A percentile compares a stretch with the other conserved stretches of the same genome.
phyloP scores from a whole-genome alignment of 495 filamentous ascomycete species.

The Neohortaea acidophila region DNA sequence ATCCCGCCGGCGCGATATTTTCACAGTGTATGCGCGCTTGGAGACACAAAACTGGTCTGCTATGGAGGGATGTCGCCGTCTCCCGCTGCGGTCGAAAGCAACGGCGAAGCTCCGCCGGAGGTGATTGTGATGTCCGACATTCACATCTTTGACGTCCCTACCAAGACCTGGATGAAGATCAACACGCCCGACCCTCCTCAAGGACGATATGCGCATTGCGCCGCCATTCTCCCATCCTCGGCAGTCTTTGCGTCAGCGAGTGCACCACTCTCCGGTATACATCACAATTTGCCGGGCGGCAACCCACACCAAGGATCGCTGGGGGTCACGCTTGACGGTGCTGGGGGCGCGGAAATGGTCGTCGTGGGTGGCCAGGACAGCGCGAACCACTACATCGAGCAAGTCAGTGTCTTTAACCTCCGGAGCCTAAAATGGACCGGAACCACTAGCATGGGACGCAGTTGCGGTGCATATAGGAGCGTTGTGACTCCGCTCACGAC shows the following conservation, averaged over 20 bases:
- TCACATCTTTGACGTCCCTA: constrained; percentile 83
- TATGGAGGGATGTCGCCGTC: constrained; percentile 96
- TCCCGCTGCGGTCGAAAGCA: constrained; percentile 25
- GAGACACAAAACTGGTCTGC: constrained; percentile 90
- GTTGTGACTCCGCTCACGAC: constrained; percentile 73
- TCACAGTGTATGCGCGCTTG: constrained; percentile 82
- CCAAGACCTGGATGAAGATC: constrained; percentile 72
- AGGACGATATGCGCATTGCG: constrained; percentile 92
- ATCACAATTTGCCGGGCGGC: constrained; percentile 67
- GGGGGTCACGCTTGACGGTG: constrained; percentile 75
- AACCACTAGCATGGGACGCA: constrained; percentile 66
- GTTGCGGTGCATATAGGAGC: constrained; percentile 89
- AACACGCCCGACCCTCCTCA: constrained; percentile 60
- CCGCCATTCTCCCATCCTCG: constrained; percentile 77
- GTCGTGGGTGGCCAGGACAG: constrained; percentile 93
- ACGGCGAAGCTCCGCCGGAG: constrained; percentile 62
- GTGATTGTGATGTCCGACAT: constrained; percentile 97
- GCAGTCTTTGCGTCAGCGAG: constrained; percentile 69
- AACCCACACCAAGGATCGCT: constrained; percentile 73
- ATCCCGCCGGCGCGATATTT: constrained; percentile 87
- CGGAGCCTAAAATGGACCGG: constrained; percentile 92
- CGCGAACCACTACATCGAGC: constrained; percentile 96
- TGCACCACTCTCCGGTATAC: constrained; percentile 69
- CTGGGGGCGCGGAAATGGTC: constrained; percentile 91
- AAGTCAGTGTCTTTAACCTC: constrained; percentile 95